Percentiles rank a stretch among this genome's conserved stretches.
phyloP scores from a whole-genome alignment of 176 grass and related monocot genomes.

The Pontederia paniculata region DNA sequence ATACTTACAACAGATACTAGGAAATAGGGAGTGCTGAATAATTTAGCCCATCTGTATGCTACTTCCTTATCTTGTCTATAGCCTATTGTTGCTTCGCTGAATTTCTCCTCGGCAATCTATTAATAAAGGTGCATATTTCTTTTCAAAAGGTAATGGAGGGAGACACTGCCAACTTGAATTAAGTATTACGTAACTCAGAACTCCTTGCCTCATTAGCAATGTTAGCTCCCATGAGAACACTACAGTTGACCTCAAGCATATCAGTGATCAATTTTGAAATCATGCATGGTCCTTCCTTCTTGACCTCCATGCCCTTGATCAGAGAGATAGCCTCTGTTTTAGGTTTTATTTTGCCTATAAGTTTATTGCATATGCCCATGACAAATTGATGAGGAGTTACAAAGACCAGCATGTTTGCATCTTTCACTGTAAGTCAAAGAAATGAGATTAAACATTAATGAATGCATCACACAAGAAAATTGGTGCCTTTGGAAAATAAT shows the following conservation, averaged over 20 bases:
- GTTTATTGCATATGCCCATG: constrained; percentile 82
- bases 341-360: constrained; percentile 63
- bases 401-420: constrained; percentile 83
- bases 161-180: neutral
- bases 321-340: constrained; percentile 70
- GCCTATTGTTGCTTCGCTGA: constrained; percentile 94
- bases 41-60: constrained; percentile 50
- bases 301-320: constrained; percentile 97
- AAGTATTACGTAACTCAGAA: neutral
- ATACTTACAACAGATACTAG: constrained; percentile 63
- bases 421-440: constrained; percentile 48
- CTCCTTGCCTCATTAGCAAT: constrained; percentile 86
- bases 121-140: constrained; percentile 12
- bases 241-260: constrained; percentile 79
- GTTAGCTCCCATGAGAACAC: constrained; percentile 98
- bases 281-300: constrained; percentile 91
- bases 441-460: neutral
- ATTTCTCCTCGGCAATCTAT: constrained; percentile 90
- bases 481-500: too few species aligned
- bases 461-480: too few species aligned
- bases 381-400: constrained; percentile 90
- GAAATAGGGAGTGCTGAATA: constrained; percentile 75
- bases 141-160: neutral
- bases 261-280: constrained; percentile 75
- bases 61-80: constrained; percentile 77